These are phyloP conservation scores for Aegilops umbellulata DNA, from an alignment of 176 grass and related monocot genomes.

Conservation along the genomic window DNA sequence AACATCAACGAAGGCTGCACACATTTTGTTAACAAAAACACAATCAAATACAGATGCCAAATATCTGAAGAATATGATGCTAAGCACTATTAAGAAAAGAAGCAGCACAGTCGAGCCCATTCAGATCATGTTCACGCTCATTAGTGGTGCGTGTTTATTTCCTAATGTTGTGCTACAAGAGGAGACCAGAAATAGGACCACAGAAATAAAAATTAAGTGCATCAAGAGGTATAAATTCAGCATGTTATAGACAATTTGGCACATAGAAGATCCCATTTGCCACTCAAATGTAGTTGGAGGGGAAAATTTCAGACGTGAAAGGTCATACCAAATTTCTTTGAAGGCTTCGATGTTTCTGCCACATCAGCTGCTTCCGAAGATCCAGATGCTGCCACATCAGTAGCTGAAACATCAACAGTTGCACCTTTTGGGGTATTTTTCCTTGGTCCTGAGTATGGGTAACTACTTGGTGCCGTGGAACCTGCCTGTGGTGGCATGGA, in stretches of 20 bases:
- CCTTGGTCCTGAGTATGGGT: slow-evolving; percentile 39
- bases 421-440: slow-evolving; percentile 40
- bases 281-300: not conserved
- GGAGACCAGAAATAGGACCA: slow-evolving; percentile 1
- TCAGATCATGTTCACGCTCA: not conserved
- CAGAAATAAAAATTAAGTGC: not conserved
- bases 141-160: not conserved
- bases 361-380: slow-evolving; percentile 46
- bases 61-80: slow-evolving; percentile 16
- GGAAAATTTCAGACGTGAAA: not conserved
- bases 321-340: slow-evolving; percentile 77
- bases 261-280: not conserved
- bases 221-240: not conserved
- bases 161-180: slow-evolving; percentile 19
- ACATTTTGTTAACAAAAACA: slow-evolving; percentile 5
- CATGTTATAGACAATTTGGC: slow-evolving; percentile 6
- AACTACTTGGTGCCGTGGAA: slow-evolving; percentile 48
- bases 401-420: slow-evolving; percentile 69
- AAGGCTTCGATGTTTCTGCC: slow-evolving; percentile 42
- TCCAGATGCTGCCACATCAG: slow-evolving; percentile 55
- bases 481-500: slow-evolving; percentile 48
- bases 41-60: slow-evolving; percentile 21
- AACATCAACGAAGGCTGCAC: slow-evolving; percentile 96
- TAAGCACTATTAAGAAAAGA: not conserved
- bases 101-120: not conserved